These are phyloP conservation scores for Przewalskia tangutica DNA, from an alignment of 257 asterid genomes.

Conservation along the genomic window DNA sequence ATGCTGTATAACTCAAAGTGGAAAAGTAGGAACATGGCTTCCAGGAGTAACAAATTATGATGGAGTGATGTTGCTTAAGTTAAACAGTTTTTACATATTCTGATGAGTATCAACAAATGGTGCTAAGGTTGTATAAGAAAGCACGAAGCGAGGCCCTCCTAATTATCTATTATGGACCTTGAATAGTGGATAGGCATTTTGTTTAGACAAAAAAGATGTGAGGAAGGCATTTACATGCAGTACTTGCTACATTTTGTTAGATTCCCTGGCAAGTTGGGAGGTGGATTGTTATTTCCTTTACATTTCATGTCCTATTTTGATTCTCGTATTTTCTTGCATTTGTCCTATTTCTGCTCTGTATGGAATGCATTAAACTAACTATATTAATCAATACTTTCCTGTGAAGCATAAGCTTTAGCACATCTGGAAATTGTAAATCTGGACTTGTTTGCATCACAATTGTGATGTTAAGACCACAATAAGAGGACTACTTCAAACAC, in stretches of 20 bases:
- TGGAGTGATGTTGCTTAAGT: background rate
- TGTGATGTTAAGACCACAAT: background rate
- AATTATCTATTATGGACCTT: background rate
- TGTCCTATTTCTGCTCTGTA: background rate
- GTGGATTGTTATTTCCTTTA: background rate
- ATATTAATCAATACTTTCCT: background rate
- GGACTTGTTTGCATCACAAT: background rate
- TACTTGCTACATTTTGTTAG: background rate
- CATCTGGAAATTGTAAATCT: background rate
- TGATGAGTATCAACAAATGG: background rate
- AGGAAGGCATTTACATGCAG: background rate
- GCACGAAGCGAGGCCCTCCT: background rate
- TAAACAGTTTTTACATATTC: background rate
- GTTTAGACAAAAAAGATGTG: background rate
- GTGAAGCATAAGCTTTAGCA: background rate
- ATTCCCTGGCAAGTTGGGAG: background rate
- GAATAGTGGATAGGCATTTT: background rate
- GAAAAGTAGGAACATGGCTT: background rate
- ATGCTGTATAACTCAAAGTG: background rate
- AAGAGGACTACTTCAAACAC: background rate
- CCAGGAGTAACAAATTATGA: background rate
- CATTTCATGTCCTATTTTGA: background rate
- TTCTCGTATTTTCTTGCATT: background rate
- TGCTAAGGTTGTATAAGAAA: background rate
- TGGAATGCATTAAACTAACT: background rate